Evolutionary conservation across 2,329 filamentous ascomycete species (phyloP), one percentile per base, ranked within the genome.

Genomic region (Nemania sp.): DNA sequence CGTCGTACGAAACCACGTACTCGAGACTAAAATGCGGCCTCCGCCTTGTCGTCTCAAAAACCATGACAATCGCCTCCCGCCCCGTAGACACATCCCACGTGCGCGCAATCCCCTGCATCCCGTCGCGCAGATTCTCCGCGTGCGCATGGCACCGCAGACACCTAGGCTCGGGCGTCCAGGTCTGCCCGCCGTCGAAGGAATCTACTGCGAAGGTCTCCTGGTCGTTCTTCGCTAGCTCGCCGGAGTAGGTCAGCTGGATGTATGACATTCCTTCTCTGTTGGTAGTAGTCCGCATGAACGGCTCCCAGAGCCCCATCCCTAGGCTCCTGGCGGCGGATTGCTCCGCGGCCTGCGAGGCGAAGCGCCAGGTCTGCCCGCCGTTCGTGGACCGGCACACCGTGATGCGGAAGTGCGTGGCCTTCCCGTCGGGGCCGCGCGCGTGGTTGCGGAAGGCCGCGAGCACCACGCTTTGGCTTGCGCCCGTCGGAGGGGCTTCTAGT

Each of bases 361-460:
- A 85, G 3, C 67, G 67, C 83, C 83, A 86, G 3, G 72, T 78
- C 1, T 75, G 76, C 0, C 83, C 84, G 55, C 79, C 80, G 68
- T 86, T 82, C 1, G 62, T 72, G 32, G 82, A 84, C 58, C 82
- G 80, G 67, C 83, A 86, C 15, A 86, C 82, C 0, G 84, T 86
- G 72, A 86, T 85, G 32, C 84, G 82, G 74, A 82, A 85, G 73
- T 83, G 79, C 5, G 79, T 79, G 0, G 77, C 77, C 26, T 67
- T 71, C 20, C 71, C 77, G 2, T 78, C 81, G 3, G 60, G 49
- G 0, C 61, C 70, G 41, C 79, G 73, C 47, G 81, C 79, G 64
- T 85, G 83, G 73, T 86, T 86, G 5, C 84, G 81, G 73, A 86
- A 86, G 0, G 84, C 83, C 0, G 80, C 84, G 0, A 86, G 77